phyloP scores from a whole-genome alignment of 306 rosid genomes.

The Astragalus glycyphyllos region DNA sequence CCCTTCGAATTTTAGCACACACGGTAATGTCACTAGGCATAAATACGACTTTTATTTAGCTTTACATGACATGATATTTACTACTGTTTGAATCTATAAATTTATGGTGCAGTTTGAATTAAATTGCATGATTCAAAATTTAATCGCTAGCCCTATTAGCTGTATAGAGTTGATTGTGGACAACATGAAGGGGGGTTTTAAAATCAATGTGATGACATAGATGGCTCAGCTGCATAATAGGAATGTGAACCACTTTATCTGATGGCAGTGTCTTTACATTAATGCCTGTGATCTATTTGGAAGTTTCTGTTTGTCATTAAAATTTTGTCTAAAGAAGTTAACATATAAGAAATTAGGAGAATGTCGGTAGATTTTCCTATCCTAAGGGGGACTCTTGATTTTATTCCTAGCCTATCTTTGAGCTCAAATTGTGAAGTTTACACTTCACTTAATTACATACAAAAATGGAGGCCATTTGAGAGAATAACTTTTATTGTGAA shows the following conservation, averaged over 20 bases:
- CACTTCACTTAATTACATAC: background rate
- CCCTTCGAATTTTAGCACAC: slow-evolving; percentile 87
- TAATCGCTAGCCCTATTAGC: slow-evolving; percentile 5
- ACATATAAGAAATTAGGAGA: slow-evolving; percentile 16
- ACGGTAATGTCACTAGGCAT: slow-evolving; percentile 51
- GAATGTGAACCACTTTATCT: slow-evolving; percentile 26
- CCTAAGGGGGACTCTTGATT: too few species aligned
- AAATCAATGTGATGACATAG: slow-evolving; percentile 9
- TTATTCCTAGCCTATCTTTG: too few species aligned
- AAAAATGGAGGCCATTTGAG: slow-evolving; percentile 1
- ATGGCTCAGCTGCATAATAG: slow-evolving; percentile 23
- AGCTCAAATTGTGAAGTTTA: background rate
- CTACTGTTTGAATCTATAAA: slow-evolving; percentile 22
- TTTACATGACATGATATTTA: background rate
- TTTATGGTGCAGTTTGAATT: slow-evolving; percentile 19
- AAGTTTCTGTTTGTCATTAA: background rate
- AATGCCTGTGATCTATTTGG: slow-evolving; percentile 21
- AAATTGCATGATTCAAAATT: slow-evolving; percentile 20
- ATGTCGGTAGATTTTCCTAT: background rate
- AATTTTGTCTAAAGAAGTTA: slow-evolving; percentile 9
- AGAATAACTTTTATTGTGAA: background rate
- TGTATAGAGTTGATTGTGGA: slow-evolving; percentile 23
- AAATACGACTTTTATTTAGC: slow-evolving; percentile 31
- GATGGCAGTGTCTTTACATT: slow-evolving; percentile 1
- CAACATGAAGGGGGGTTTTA: slow-evolving; percentile 11